Percentiles rank a stretch among this genome's conserved stretches.
phyloP scores from a whole-genome alignment of 192 early-diverging fungal species.

The Coemansia sp. region DNA sequence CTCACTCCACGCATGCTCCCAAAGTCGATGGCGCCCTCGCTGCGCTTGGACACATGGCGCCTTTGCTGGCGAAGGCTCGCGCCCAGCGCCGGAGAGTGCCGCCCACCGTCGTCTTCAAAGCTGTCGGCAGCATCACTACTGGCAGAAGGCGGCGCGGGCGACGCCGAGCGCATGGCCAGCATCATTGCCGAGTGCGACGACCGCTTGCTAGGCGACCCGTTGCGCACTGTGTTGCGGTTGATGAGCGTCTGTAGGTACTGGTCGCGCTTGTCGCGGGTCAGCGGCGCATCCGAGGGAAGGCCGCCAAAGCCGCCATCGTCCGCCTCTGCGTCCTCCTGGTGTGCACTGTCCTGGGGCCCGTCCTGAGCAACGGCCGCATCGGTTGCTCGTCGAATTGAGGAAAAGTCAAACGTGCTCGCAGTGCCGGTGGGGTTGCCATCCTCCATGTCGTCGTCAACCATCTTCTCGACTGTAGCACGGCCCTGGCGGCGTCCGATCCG shows the following conservation, averaged over 20 bases:
- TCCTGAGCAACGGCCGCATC: no score
- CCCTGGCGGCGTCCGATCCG: conserved; percentile 42
- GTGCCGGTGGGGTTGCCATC: neutral
- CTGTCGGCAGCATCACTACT: neutral
- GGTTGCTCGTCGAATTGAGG: no score
- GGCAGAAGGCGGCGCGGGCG: conserved; percentile 10
- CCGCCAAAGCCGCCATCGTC: conserved; percentile 1
- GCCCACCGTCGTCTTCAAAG: conserved; percentile 3
- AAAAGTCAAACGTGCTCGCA: neutral
- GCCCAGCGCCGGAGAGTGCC: neutral
- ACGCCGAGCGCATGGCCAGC: conserved; percentile 23
- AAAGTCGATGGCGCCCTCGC: conserved; percentile 30
- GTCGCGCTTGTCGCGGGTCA: conserved; percentile 47
- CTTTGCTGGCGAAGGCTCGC: neutral
- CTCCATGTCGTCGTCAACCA: conserved; percentile 36
- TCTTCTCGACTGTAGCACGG: conserved; percentile 25
- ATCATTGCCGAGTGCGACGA: conserved; percentile 15
- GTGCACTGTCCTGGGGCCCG: no score
- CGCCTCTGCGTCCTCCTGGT: neutral
- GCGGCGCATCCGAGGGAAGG: conserved; percentile 24
- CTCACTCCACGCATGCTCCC: conserved; percentile 11
- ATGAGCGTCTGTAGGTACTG: conserved; percentile 47
- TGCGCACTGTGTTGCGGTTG: conserved; percentile 40
- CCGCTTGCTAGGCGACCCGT: conserved; percentile 24
- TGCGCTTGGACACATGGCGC: conserved; percentile 35